These are phyloP conservation scores for Gynostemma pentaphyllum DNA, from an alignment of 306 rosid species.

Conservation along the genomic window DNA sequence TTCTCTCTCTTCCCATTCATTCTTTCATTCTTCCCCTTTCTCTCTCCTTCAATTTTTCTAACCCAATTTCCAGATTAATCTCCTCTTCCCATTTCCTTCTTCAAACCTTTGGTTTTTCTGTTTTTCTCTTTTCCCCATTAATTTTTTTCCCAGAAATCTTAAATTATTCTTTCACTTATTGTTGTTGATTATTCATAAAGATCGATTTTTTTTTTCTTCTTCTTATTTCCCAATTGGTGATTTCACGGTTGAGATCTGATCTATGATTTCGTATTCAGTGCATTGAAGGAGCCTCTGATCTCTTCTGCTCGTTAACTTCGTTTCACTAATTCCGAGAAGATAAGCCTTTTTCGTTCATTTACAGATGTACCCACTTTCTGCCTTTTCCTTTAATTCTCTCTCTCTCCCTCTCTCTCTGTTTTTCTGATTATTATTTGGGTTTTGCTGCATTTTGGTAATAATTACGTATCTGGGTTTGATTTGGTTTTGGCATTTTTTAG, in stretches of 20 bases:
- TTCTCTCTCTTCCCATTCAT: background rate
- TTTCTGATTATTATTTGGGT: background rate
- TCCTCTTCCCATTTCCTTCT: background rate
- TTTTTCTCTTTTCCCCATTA: background rate
- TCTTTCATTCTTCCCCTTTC: background rate
- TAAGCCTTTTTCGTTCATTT: conserved; percentile 14
- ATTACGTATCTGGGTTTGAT: conserved; percentile 9
- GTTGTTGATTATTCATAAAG: background rate
- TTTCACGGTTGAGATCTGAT: background rate
- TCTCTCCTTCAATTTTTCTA: background rate
- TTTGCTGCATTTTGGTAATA: conserved; percentile 13
- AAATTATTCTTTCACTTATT: background rate
- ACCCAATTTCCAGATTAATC: background rate
- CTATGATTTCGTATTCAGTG: conserved; percentile 32
- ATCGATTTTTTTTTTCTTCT: background rate
- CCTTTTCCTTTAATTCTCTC: background rate
- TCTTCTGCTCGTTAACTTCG: conserved; percentile 10
- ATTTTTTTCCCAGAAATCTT: background rate
- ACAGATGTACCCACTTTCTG: background rate
- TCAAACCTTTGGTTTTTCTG: background rate
- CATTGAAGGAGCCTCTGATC: conserved; percentile 19
- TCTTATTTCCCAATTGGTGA: background rate
- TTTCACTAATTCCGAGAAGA: conserved; percentile 33
- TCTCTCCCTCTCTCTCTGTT: background rate
- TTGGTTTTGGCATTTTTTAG: background rate